These are phyloP conservation scores for Boletus mariae DNA, from an alignment of 1,284 basidiomycete species.

Conservation along the genomic window DNA sequence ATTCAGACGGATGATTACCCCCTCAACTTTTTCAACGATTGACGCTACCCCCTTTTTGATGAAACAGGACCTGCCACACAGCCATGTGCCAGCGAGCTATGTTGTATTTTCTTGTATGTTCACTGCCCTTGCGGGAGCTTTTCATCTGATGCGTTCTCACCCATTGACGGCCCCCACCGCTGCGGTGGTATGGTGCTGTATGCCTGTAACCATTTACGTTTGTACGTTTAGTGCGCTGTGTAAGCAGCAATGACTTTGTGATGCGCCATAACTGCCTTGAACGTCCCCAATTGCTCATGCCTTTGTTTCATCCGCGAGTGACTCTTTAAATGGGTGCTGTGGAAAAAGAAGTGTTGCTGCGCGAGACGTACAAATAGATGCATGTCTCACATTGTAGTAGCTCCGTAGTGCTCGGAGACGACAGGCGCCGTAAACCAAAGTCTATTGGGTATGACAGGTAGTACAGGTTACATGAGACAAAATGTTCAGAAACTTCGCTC, in stretches of 20 bases:
- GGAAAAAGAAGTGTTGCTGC: neutral
- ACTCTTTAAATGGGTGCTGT: neutral
- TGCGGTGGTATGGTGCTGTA: neutral
- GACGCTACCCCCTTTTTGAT: constrained; percentile 2
- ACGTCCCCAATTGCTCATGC: neutral
- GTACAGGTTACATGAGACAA: constrained; percentile 24
- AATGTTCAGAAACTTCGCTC: constrained; percentile 20
- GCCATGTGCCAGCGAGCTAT: constrained; percentile 9
- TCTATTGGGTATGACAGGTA: constrained; percentile 29
- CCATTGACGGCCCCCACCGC: constrained; percentile 9
- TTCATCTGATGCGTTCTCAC: neutral
- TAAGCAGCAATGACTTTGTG: neutral
- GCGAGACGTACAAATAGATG: neutral
- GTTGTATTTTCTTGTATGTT: neutral
- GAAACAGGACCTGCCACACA: constrained; percentile 20
- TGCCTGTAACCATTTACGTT: constrained; percentile 12
- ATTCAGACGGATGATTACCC: no score
- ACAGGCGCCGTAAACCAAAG: neutral
- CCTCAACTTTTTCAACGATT: no score
- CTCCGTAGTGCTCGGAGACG: neutral
- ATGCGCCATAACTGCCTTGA: constrained; percentile 1
- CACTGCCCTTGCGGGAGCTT: constrained; percentile 11
- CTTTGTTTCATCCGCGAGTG: neutral
- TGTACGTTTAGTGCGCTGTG: constrained; percentile 1
- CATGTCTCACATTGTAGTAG: neutral